Conservation (phyloP, 1,284 basidiomycete genomes). For the Boletus semigastroideus region DNA sequence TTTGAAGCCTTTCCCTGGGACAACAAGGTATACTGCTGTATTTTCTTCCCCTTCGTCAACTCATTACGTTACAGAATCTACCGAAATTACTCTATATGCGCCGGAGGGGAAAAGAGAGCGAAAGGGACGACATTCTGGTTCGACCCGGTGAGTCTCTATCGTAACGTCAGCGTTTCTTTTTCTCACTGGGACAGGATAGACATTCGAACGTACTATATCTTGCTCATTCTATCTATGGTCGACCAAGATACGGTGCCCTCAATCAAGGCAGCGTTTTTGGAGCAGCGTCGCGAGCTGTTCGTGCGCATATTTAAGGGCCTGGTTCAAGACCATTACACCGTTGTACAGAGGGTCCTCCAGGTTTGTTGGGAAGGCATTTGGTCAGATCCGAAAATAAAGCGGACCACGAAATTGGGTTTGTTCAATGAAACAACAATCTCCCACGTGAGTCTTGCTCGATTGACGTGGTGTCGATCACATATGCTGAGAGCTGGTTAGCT, state of each 20-base stretch:
- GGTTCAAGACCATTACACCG: constrained; percentile 55
- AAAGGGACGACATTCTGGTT: constrained; percentile 42
- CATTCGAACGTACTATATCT: constrained; percentile 68
- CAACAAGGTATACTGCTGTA: constrained; percentile 51
- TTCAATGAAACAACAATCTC: constrained; percentile 64
- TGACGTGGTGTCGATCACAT: background rate
- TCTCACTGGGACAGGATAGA: too few relatives aligned
- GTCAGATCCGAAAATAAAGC: constrained; percentile 66
- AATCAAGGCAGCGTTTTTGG: constrained; percentile 62
- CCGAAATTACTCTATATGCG: constrained; percentile 70
- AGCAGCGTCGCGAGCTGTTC: constrained; percentile 64
- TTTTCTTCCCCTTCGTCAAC: background rate
- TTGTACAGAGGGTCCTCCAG: constrained; percentile 61
- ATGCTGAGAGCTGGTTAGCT: constrained; percentile 42
- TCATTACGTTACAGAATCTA: constrained; percentile 46
- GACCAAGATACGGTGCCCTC: constrained; percentile 44
- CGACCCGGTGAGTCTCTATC: constrained; percentile 50
- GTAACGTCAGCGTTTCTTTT: background rate
- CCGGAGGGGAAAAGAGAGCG: constrained; percentile 48
- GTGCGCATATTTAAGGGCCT: constrained; percentile 68
- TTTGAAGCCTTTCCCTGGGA: constrained; percentile 76
- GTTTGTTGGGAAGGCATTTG: constrained; percentile 57
- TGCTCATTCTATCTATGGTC: constrained; percentile 71
- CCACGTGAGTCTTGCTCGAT: constrained; percentile 45
- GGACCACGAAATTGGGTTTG: constrained; percentile 64